Conservation (phyloP, 2,329 filamentous ascomycete genomes). For the Trichoderma sp. region DNA sequence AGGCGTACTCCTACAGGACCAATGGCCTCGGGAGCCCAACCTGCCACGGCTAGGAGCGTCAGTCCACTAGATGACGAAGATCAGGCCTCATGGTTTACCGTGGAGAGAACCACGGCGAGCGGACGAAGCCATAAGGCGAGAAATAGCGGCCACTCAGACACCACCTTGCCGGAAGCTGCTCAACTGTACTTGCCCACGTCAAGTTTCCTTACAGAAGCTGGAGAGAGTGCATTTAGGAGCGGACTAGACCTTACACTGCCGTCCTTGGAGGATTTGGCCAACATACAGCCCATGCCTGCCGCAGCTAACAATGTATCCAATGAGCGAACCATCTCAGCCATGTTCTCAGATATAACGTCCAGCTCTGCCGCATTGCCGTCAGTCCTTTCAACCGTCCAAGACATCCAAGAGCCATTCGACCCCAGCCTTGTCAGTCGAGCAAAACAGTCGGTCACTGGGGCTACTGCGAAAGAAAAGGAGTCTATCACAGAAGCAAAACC, state of each 20-base stretch:
- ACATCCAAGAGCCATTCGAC: slow-evolving; percentile 25
- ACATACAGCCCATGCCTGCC: slow-evolving; percentile 31
- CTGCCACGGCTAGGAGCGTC: slow-evolving; percentile 31
- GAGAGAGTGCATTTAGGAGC: slow-evolving; percentile 36
- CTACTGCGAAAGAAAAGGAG: slow-evolving; percentile 29
- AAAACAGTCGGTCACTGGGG: slow-evolving; percentile 13
- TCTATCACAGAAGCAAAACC: slow-evolving; percentile 32
- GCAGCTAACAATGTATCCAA: slow-evolving; percentile 25
- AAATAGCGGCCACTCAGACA: slow-evolving; percentile 36
- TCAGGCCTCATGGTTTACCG: slow-evolving; percentile 44
- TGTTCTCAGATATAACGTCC: slow-evolving; percentile 39
- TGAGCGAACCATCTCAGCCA: slow-evolving; percentile 33
- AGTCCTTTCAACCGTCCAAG: slow-evolving; percentile 30
- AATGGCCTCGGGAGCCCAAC: slow-evolving; percentile 35
- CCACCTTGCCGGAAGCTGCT: slow-evolving; percentile 38
- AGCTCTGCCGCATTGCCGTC: slow-evolving; percentile 42
- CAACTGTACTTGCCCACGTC: slow-evolving; percentile 41
- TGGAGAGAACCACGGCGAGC: slow-evolving; percentile 37
- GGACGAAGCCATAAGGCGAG: slow-evolving; percentile 36
- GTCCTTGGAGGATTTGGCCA: slow-evolving; percentile 37
- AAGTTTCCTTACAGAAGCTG: slow-evolving; percentile 36
- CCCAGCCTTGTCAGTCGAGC: slow-evolving; percentile 27
- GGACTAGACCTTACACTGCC: slow-evolving; percentile 39
- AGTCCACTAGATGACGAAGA: slow-evolving; percentile 36
- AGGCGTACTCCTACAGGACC: slow-evolving; percentile 35